These are phyloP conservation scores for Pisolithus orientalis DNA, from an alignment of 768 basidiomycete species.

Conservation along the genomic window DNA sequence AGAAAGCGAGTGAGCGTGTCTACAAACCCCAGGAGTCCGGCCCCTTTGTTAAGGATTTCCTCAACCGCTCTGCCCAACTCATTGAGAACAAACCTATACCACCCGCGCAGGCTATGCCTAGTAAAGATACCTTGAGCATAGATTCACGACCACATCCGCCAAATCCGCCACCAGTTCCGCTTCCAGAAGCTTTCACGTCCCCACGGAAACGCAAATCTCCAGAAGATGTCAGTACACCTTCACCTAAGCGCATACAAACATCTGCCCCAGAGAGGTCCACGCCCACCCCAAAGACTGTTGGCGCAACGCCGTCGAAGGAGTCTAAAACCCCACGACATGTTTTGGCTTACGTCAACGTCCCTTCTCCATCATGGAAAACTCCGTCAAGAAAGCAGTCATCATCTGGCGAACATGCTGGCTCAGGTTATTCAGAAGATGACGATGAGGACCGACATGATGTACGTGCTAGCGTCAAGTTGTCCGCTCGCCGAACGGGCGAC, in stretches of 20 bases:
- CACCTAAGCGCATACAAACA: constrained; percentile 49
- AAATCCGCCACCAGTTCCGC: constrained; percentile 5
- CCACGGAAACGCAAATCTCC: constrained; percentile 68
- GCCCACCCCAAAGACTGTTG: constrained; percentile 8
- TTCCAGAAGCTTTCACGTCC: constrained; percentile 32
- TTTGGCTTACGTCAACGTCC: constrained; percentile 29
- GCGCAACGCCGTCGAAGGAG: constrained; percentile 19
- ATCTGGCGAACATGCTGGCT: constrained; percentile 37
- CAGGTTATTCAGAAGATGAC: constrained; percentile 48
- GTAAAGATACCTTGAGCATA: constrained; percentile 11
- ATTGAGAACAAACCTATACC: constrained; percentile 23
- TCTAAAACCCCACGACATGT: constrained; percentile 27
- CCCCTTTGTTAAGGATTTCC: constrained; percentile 60
- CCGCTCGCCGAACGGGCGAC: constrained; percentile 60
- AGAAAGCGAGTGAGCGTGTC: constrained; percentile 21
- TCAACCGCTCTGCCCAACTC: constrained; percentile 44
- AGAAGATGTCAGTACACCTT: constrained; percentile 55
- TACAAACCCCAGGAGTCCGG: constrained; percentile 55
- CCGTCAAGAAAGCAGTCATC: constrained; percentile 19
- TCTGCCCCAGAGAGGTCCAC: constrained; percentile 7
- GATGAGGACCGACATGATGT: constrained; percentile 9
- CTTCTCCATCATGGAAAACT: constrained; percentile 22
- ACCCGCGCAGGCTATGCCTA: constrained; percentile 6
- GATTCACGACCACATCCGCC: constrained; percentile 14
- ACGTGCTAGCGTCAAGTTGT: constrained; percentile 36